Base-by-base conservation (phyloP, 164 flowering plant genomes). In the Nelumbo lutea region DNA sequence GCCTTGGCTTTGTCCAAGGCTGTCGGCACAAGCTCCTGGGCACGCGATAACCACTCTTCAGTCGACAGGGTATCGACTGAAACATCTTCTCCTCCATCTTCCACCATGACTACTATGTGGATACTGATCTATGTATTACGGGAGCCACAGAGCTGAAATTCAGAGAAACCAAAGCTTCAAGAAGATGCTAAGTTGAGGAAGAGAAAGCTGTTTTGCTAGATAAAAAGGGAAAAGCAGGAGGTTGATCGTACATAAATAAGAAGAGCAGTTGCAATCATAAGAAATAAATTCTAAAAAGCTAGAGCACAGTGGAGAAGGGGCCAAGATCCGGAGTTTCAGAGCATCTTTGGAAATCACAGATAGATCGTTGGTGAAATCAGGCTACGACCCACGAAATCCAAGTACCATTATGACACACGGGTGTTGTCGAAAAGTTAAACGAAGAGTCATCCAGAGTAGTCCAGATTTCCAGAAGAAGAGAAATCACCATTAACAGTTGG, bases 11-110 rank as follows among this genome's bases (percentile, higher is more conserved):
- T 84, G 38, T 69, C 74, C 4, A 91, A 76, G 3, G 89, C 93
- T 52, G 59, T 57, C 1, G 98, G 94, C 69, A 91, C 85, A 42
- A 87, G 88, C 71, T 82, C 85, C 71, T 83, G 90, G 6, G 87
- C 87, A 63, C 43, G 77, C 2, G 67, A 72, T 51, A 90, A 75
- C 81, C 88, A 91, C 5, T 81, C 86, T 65, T 91, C 98, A 0
- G 84, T 83, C 1, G 88, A 75, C 41, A 74, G 75, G 38, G 55
- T 64, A 66, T 77, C 83, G 0, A 59, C 71, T 58, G 66, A 40
- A 61, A 53, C 72, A 58, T 72, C 77, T 10, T 74, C 71, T 15
- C 65, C 79, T 15, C 80, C 73, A 38, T 79, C 89, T 76, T 85
- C 93, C 57, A 83, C 85, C 96, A 88, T 90, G 75, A 63, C 72